Evolutionary conservation across 2,329 filamentous ascomycete species (phyloP).

Genomic region (Ceratocystis eucalypticola): DNA sequence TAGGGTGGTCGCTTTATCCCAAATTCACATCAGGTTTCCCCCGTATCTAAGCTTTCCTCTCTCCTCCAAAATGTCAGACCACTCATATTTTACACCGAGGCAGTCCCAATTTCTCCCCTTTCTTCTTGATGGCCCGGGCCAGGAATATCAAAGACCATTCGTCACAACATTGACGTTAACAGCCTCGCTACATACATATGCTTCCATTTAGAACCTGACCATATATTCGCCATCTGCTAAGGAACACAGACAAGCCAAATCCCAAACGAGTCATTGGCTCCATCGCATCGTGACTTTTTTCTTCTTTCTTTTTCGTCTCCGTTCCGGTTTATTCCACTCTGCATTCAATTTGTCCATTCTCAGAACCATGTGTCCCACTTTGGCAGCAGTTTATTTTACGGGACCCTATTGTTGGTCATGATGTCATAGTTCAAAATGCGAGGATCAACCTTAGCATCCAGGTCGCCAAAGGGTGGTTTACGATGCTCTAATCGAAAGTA

Average conservation of each 20-base stretch:
- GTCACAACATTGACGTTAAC: not conserved
- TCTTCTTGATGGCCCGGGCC: not conserved
- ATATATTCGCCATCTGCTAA: conserved; percentile 3
- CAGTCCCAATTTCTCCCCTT: not conserved
- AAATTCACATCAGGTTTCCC: not conserved
- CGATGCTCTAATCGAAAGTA: not conserved
- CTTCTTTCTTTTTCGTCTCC: not conserved
- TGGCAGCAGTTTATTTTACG: conserved; percentile 1
- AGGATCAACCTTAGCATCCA: not conserved
- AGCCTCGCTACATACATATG: not conserved
- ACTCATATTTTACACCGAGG: not conserved
- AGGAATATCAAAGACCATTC: not conserved
- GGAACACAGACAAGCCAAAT: not conserved
- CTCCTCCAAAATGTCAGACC: not conserved
- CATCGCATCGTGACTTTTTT: not conserved
- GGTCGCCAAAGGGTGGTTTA: not conserved
- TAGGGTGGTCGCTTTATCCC: not conserved
- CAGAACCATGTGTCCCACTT: not conserved
- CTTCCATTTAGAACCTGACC: conserved; percentile 2
- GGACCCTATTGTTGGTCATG: not conserved
- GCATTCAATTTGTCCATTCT: conserved; percentile 1
- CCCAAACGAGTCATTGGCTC: not conserved
- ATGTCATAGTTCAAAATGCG: not conserved
- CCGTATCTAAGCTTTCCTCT: not conserved
- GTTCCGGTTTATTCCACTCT: conserved; percentile 6